Percentiles rank a stretch among this genome's conserved stretches.
phyloP scores from a whole-genome alignment of 805 yeast genomes.

The Suhomyces sp. region DNA sequence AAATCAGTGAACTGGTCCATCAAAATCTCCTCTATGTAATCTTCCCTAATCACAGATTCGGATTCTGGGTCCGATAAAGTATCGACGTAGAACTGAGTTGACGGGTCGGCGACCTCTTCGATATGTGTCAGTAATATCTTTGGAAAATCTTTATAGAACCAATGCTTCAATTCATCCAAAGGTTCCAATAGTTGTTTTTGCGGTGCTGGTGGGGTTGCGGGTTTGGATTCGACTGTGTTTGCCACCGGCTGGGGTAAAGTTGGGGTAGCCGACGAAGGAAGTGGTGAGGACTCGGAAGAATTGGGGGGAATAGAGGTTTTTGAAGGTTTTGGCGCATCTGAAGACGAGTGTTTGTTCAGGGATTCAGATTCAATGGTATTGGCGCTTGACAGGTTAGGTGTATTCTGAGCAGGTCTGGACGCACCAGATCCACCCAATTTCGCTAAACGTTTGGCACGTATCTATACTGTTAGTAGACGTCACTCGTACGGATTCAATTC shows the following conservation, averaged over 20 bases:
- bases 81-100: background rate
- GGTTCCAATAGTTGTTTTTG: background rate
- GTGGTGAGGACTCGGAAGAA: background rate
- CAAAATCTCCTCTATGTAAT: constrained; percentile 48
- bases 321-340: constrained; percentile 4
- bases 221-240: background rate
- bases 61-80: background rate
- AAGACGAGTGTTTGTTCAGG: background rate
- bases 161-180: background rate
- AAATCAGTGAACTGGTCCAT: constrained; percentile 55
- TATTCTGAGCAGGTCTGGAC: background rate
- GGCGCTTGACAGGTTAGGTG: background rate
- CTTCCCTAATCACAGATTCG: constrained; percentile 17
- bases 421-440: constrained; percentile 27
- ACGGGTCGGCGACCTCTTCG: background rate
- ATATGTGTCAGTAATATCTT: background rate
- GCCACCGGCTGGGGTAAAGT: background rate
- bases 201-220: background rate
- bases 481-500: background rate
- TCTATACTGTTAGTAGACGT: constrained; percentile 27
- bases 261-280: background rate
- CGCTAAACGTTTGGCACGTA: constrained; percentile 54
- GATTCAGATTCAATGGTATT: background rate
- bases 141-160: background rate
- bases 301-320: background rate